Base-by-base conservation (phyloP, 164 flowering plant genomes). In the Euptelea pleiosperma region DNA sequence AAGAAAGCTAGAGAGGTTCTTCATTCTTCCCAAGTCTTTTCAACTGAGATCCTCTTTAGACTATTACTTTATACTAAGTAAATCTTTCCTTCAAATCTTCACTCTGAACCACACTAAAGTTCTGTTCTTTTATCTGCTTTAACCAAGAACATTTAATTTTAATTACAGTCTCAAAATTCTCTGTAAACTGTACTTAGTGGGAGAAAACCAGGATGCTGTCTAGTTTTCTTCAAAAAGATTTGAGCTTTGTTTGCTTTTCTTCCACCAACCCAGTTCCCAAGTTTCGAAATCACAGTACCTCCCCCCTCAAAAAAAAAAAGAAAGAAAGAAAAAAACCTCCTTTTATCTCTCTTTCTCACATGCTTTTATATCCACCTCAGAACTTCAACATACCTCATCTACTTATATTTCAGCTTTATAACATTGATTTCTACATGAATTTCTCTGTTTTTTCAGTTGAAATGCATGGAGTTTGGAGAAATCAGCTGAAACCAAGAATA, bases 381-480 rank as follows among this genome's bases (percentile, higher is more conserved):
- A 37, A 45, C 36, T 29, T 34, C 29, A 30, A 25, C 19, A 10
- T 22, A 52, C 30, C 44, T 41, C 51, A 30, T 45, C 33, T 58
- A 33, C 37, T 44, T 22, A 40, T 30, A 19, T 58, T 49, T 58
- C 52, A 26, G 29, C 9, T 18, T 46, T 25, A 10, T 2, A 10
- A 9, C 40, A 18, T 21, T 42, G 25, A 12, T 16, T 51, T 16
- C 28, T 16, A 41, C 3, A 12, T 31, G 6, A 33, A 9, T 31
- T 14, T 33, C 8, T 19, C 47, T 16, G 34, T 19, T 49, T 52
- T 24, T 60, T 55, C 69, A 42, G 73, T 59, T 67, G 55, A 57
- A 70, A 44, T 64, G 67, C 63, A 41, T 55, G 60, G 52, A 25
- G 19, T 45, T 66, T 47, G 62, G 71, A 37, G 31, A 24, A 60